Percentiles rank a stretch among this genome's conserved stretches.
phyloP scores from a whole-genome alignment of 768 basidiomycete genomes.

The Lentinula sp. region DNA sequence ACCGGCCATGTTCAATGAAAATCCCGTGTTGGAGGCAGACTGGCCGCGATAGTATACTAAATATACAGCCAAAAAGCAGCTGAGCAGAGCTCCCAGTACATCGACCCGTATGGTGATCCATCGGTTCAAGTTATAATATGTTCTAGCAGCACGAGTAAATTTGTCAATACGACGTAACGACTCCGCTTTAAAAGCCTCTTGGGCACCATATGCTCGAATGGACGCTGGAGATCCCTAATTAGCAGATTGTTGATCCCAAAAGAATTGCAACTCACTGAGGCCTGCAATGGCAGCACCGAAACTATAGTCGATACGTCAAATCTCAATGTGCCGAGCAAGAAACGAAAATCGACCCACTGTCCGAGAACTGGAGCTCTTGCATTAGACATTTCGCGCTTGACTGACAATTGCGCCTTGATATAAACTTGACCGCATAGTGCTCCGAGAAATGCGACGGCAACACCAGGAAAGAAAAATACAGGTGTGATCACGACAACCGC shows the following conservation, averaged over 20 bases:
- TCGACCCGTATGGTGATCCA: constrained; percentile 29
- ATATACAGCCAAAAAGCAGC: constrained; percentile 35
- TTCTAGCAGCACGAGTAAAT: constrained; percentile 22
- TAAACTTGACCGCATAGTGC: constrained; percentile 18
- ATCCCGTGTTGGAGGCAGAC: constrained; percentile 24
- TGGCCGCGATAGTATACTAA: constrained; percentile 22
- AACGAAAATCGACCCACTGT: constrained; percentile 27
- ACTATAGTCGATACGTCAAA: constrained; percentile 13
- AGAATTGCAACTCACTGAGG: constrained; percentile 1
- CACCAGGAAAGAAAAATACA: constrained; percentile 21
- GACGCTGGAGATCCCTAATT: constrained; percentile 6
- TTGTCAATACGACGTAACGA: constrained; percentile 24
- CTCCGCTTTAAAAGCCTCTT: constrained; percentile 7
- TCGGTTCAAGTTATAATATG: constrained; percentile 30
- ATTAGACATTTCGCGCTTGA: constrained; percentile 18
- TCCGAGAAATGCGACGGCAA: constrained; percentile 20
- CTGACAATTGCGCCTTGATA: constrained; percentile 19
- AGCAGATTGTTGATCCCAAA: not conserved
- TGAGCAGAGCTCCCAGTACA: constrained; percentile 36
- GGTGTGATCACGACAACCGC: constrained; percentile 21
- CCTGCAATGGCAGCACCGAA: constrained; percentile 49
- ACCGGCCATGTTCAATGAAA: constrained; percentile 34
- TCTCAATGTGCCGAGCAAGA: not conserved
- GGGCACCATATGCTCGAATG: constrained; percentile 12
- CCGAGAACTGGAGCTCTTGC: constrained; percentile 14